phyloP scores from a whole-genome alignment of 768 basidiomycete genomes.

The Pleurotus pulmonarius region DNA sequence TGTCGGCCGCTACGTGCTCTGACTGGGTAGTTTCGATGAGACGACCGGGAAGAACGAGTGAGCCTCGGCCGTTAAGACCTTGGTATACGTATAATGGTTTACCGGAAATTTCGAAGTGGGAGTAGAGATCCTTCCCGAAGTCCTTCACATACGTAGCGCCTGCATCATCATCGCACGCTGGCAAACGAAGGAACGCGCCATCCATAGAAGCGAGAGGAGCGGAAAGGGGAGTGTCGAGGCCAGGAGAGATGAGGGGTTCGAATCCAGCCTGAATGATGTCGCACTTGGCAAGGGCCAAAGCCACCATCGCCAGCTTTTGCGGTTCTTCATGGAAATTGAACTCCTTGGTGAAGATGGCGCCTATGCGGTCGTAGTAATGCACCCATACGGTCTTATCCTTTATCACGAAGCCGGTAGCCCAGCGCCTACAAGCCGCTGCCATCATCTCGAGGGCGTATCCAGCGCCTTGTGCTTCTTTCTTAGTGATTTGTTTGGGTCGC shows the following conservation, averaged over 20 bases:
- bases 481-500: too few species aligned
- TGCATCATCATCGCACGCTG: neutral
- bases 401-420: slow-evolving; percentile 18
- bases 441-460: slow-evolving; percentile 15
- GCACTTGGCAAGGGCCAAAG: neutral
- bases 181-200: neutral
- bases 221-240: neutral
- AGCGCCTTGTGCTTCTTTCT: slow-evolving; percentile 1
- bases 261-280: slow-evolving; percentile 11
- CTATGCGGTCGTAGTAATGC: slow-evolving; percentile 24
- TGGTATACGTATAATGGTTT: slow-evolving; percentile 8
- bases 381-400: slow-evolving; percentile 13
- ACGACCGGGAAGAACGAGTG: slow-evolving; percentile 10
- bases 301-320: slow-evolving; percentile 15
- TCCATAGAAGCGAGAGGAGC: neutral
- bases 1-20: too few species aligned
- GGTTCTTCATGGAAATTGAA: slow-evolving; percentile 18
- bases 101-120: neutral
- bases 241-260: slow-evolving; percentile 11
- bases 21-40: neutral
- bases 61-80: slow-evolving; percentile 16
- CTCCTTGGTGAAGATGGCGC: slow-evolving; percentile 11
- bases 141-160: neutral
- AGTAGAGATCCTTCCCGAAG: neutral
- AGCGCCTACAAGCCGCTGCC: slow-evolving; percentile 12